Conservation (phyloP, 306 rosid genomes). For the Begonia masoniana region DNA sequence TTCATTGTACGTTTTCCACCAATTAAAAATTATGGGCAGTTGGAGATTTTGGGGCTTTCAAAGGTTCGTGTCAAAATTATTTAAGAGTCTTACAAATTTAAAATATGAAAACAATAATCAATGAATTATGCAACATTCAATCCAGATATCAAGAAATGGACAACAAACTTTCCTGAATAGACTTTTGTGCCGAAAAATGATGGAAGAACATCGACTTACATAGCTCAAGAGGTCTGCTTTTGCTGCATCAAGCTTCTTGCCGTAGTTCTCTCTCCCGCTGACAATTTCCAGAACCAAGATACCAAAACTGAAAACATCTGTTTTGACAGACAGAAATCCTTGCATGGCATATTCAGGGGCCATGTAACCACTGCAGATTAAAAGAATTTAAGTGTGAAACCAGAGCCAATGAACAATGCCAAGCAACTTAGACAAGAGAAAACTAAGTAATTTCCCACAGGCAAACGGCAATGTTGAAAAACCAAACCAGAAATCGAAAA, state of each 20-base stretch:
- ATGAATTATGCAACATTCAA: no score
- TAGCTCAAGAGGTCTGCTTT: conserved; percentile 64
- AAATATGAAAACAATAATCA: no score
- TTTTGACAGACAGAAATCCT: conserved; percentile 76
- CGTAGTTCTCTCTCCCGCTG: conserved; percentile 71
- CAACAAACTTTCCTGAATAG: no score
- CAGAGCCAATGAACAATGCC: not conserved
- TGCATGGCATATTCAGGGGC: conserved; percentile 86
- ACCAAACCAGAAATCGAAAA: no score
- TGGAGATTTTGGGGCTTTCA: no score
- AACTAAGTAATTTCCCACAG: not conserved
- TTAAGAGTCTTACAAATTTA: no score
- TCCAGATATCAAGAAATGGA: no score
- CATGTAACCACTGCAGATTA: conserved; percentile 65
- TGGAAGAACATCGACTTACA: conserved; percentile 30
- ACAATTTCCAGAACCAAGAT: conserved; percentile 67
- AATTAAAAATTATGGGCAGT: no score
- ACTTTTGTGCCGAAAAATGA: no score
- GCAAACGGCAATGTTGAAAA: not conserved
- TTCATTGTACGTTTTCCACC: no score
- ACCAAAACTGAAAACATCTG: conserved; percentile 84
- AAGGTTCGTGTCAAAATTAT: no score
- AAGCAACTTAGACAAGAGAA: not conserved
- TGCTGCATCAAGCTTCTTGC: conserved; percentile 28
- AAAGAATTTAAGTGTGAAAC: not conserved